Evolutionary conservation across 2,329 filamentous ascomycete species (phyloP), one percentile per base, ranked within the genome.

Genomic region (Dactylellina leptospora): DNA sequence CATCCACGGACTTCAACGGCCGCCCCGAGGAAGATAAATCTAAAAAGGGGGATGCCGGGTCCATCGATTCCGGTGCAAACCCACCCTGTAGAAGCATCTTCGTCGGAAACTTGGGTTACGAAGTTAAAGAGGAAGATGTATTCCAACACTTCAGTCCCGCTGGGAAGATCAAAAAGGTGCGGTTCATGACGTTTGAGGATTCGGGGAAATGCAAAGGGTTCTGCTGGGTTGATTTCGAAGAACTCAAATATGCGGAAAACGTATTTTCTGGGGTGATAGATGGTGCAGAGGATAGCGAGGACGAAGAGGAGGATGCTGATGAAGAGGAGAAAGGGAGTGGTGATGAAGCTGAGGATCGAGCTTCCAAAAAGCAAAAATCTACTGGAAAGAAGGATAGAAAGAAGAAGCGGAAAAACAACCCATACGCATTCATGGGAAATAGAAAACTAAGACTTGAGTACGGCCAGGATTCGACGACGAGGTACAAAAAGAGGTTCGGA

Each of bases 191-290:
- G 0, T 99, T 99, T 78, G 91, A 97, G 80, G 96, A 99, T 80
- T 89, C 89, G 18, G 95, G 95, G 44, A 99, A 97, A 82, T 99
- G 95, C 83, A 97, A 97, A 82, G 96, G 95, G 16, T 99, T 90
- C 81, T 95, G 89, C 4, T 99, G 95, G 93, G 87, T 99, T 73
- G 91, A 91, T 73, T 99, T 97, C 80, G 88, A 89, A 78, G 88
- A 92, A 54, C 78, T 93, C 9, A 87, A 90, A 63, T 86, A 89
- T 0, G 92, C 92, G 0, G 86, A 88, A 45, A 73, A 66, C 36
- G 61, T 73, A 1, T 73, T 68, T 51, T 30, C 61, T n/a, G 68
- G 68, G 2, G 60, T 27, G 6, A 60, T 72, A 71, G 30, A 74
- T 66, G 58, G 64, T 54, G n/a, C 70, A 58, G 1, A 82, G 6